A percentile compares a stretch with the other conserved stretches of the same genome.
Evolutionary conservation across 2,329 filamentous ascomycete genomes (phyloP).

Genomic region (Fusarium pseudocircinatum): DNA sequence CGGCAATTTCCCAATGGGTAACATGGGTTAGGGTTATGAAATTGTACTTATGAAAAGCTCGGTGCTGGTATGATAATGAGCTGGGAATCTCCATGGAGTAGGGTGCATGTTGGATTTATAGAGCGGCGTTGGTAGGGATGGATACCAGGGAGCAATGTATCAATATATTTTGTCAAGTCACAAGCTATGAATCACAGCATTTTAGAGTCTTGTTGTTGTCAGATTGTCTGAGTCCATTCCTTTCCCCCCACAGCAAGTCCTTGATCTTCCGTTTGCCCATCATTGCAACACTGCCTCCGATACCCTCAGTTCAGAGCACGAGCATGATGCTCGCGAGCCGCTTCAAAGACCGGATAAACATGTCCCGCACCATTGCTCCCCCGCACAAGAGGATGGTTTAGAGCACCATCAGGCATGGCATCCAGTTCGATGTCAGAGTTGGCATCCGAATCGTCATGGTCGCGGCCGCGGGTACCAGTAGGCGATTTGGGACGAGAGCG

Average conservation of each 20-base stretch:
- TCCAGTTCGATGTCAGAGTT: not conserved
- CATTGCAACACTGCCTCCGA: too few relatives aligned
- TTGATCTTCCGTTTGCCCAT: too few relatives aligned
- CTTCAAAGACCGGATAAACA: not conserved
- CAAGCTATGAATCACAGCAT: not conserved
- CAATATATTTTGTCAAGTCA: slow-evolving; percentile 7
- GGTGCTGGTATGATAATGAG: slow-evolving; percentile 12
- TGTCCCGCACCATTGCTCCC: not conserved
- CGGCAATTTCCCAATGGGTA: slow-evolving; percentile 43
- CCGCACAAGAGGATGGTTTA: not conserved
- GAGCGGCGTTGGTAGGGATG: slow-evolving; percentile 31
- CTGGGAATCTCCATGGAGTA: slow-evolving; percentile 36
- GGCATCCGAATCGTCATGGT: not conserved
- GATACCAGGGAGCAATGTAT: slow-evolving; percentile 5
- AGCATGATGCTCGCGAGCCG: not conserved
- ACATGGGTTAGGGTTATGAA: slow-evolving; percentile 25
- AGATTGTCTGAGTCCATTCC: not conserved
- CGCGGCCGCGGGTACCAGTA: not conserved
- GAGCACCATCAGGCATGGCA: not conserved
- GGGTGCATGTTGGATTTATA: slow-evolving; percentile 33
- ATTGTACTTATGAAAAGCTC: slow-evolving; percentile 5
- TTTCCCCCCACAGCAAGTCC: not conserved
- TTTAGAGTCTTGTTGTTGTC: not conserved
- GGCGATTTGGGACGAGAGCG: not conserved
- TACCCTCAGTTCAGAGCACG: not conserved